phyloP scores from a whole-genome alignment of 768 basidiomycete species.

The Mycena crocata region DNA sequence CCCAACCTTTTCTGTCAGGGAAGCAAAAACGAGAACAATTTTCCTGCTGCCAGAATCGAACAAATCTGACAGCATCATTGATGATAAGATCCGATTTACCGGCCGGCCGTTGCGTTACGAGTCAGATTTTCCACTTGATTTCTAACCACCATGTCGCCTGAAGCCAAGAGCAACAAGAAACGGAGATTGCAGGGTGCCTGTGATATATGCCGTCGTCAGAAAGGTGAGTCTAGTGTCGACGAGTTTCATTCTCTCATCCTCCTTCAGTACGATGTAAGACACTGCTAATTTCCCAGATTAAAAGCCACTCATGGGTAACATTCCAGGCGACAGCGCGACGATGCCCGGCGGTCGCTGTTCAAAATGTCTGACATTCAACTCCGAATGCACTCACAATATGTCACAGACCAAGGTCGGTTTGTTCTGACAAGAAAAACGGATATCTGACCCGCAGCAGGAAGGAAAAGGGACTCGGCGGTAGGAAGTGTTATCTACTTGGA shows the following conservation, averaged over 20 bases:
- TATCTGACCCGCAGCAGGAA: conserved; percentile 1
- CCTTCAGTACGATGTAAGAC: conserved; percentile 20
- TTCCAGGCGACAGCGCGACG: conserved; percentile 19
- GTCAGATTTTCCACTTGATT: too few relatives aligned
- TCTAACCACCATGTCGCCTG: background rate
- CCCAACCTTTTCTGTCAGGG: too few relatives aligned
- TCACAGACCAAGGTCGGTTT: conserved; percentile 24
- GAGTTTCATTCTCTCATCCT: too few relatives aligned
- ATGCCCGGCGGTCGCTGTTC: conserved; percentile 21
- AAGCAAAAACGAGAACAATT: too few relatives aligned
- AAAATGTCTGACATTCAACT: conserved; percentile 24
- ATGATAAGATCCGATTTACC: too few relatives aligned
- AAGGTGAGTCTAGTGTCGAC: background rate
- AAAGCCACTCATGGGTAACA: too few relatives aligned
- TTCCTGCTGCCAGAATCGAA: too few relatives aligned
- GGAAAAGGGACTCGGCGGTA: conserved; percentile 18
- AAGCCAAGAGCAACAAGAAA: conserved; percentile 12
- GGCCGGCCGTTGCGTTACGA: too few relatives aligned
- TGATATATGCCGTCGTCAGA: conserved; percentile 23
- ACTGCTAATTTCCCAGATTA: too few relatives aligned
- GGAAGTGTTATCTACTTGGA: background rate
- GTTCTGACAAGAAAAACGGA: background rate
- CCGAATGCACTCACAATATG: conserved; percentile 24
- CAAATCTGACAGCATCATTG: too few relatives aligned
- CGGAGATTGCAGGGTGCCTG: conserved; percentile 16